Percentiles rank a stretch among this genome's conserved stretches.
These are phyloP conservation scores for Suhomyces atakaporum DNA, from an alignment of 1,139 yeast genomes.

Conservation along the genomic window DNA sequence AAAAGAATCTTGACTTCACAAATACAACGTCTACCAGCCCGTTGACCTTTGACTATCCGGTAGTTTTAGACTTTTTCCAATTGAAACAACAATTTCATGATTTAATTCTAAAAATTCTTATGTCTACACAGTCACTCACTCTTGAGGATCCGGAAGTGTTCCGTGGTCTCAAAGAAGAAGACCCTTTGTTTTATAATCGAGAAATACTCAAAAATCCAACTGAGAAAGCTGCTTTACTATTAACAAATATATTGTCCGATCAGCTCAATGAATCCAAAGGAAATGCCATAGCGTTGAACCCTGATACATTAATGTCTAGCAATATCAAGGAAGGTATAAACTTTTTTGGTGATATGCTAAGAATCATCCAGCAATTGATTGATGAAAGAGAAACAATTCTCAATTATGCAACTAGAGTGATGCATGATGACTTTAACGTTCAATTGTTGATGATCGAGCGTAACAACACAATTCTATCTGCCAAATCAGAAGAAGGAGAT, in stretches of 20 bases:
- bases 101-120: conserved; percentile 56
- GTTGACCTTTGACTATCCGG: conserved; percentile 56
- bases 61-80: conserved; percentile 72
- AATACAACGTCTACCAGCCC: conserved; percentile 17
- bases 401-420: conserved; percentile 73
- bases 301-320: conserved; percentile 47
- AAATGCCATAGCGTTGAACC: conserved; percentile 50
- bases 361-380: conserved; percentile 56
- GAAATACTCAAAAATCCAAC: conserved; percentile 42
- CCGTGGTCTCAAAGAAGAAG: conserved; percentile 60
- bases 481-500: conserved; percentile 40
- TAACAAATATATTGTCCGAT: conserved; percentile 47
- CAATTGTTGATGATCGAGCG: conserved; percentile 63
- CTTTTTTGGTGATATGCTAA: conserved; percentile 45
- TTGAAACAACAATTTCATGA: conserved; percentile 76
- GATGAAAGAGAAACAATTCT: conserved; percentile 70
- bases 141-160: conserved; percentile 75
- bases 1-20: conserved; percentile 7
- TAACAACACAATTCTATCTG: conserved; percentile 52
- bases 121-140: conserved; percentile 71
- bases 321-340: conserved; percentile 50
- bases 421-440: conserved; percentile 71
- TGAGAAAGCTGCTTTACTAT: conserved; percentile 52
- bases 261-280: conserved; percentile 46
- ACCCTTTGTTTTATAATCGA: conserved; percentile 45